A percentile compares a stretch with the other conserved stretches of the same genome.
These are phyloP conservation scores for Streptanthus diversifolius DNA, from an alignment of 345 rosid species.

Conservation along the genomic window DNA sequence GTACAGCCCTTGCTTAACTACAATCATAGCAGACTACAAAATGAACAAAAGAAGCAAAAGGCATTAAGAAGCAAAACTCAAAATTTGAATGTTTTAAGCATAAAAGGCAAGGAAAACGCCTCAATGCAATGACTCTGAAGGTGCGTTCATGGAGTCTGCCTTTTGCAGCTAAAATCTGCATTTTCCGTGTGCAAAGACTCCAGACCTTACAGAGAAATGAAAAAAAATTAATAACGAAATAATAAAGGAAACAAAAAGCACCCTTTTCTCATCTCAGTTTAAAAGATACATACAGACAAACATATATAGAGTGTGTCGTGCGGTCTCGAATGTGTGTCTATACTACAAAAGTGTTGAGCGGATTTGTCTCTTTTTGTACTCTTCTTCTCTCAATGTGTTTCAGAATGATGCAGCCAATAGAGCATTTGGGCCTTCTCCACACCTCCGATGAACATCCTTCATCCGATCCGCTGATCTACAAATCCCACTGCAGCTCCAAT, in stretches of 20 bases:
- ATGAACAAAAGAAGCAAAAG: background rate
- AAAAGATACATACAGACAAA: slow-evolving; percentile 30
- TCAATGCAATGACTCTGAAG: slow-evolving; percentile 9
- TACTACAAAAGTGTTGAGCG: slow-evolving; percentile 14
- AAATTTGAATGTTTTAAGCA: slow-evolving; percentile 13
- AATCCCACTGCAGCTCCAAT: slow-evolving; percentile 88
- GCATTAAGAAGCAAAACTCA: background rate
- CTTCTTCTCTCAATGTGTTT: slow-evolving; percentile 26
- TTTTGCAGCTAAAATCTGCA: slow-evolving; percentile 25
- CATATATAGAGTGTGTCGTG: slow-evolving; percentile 15
- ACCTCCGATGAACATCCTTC: slow-evolving; percentile 78
- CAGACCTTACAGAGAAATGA: slow-evolving; percentile 3
- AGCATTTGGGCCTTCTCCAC: slow-evolving; percentile 85
- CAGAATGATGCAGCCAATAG: slow-evolving; percentile 66
- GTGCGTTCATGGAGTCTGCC: slow-evolving; percentile 15
- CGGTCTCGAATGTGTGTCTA: slow-evolving; percentile 17
- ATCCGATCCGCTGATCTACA: slow-evolving; percentile 86
- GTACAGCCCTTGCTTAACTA: background rate
- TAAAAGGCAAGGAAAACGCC: slow-evolving; percentile 18
- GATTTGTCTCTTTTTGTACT: slow-evolving; percentile 27
- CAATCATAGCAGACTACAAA: background rate
- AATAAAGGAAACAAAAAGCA: slow-evolving; percentile 33
- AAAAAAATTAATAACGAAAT: background rate
- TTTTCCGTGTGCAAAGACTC: slow-evolving; percentile 17
- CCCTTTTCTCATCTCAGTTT: slow-evolving; percentile 33